These are phyloP conservation scores for Xylariaceae sp. DNA, from an alignment of 2,329 filamentous ascomycete species.

Conservation along the genomic window DNA sequence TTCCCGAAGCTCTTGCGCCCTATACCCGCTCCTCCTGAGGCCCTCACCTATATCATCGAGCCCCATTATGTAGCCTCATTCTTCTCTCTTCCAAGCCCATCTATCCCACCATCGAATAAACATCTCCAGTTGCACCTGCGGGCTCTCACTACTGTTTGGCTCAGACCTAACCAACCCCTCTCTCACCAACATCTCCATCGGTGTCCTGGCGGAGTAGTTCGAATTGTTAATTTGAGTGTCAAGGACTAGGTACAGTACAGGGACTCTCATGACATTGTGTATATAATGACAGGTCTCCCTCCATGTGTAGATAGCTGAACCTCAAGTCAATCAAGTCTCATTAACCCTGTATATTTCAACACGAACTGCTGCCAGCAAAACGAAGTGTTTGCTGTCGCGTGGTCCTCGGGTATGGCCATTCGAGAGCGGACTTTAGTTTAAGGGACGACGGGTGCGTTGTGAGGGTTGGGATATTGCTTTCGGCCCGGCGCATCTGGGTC, in stretches of 20 bases:
- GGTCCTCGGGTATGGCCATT: too few species aligned
- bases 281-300: too few species aligned
- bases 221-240: too few species aligned
- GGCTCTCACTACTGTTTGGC: not conserved
- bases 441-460: slow-evolving; percentile 32
- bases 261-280: too few species aligned
- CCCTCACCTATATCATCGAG: slow-evolving; percentile 18
- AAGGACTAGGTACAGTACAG: too few species aligned
- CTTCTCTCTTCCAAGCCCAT: slow-evolving; percentile 14
- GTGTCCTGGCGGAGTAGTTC: not conserved
- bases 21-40: slow-evolving; percentile 17
- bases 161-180: not conserved
- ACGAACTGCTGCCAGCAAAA: too few species aligned
- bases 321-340: too few species aligned
- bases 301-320: too few species aligned
- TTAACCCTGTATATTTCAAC: too few species aligned
- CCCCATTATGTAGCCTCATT: slow-evolving; percentile 11
- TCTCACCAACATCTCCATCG: not conserved
- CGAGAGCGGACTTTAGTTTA: slow-evolving; percentile 17
- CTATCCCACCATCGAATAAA: slow-evolving; percentile 6
- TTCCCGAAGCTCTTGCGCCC: slow-evolving; percentile 12
- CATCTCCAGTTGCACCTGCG: slow-evolving; percentile 10
- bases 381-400: too few species aligned
- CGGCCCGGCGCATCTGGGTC: slow-evolving; percentile 33
- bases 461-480: slow-evolving; percentile 25